Percentiles rank a stretch among this genome's conserved stretches.
Evolutionary conservation across 2,329 filamentous ascomycete genomes (phyloP).

Genomic region (Diplodia corticola): DNA sequence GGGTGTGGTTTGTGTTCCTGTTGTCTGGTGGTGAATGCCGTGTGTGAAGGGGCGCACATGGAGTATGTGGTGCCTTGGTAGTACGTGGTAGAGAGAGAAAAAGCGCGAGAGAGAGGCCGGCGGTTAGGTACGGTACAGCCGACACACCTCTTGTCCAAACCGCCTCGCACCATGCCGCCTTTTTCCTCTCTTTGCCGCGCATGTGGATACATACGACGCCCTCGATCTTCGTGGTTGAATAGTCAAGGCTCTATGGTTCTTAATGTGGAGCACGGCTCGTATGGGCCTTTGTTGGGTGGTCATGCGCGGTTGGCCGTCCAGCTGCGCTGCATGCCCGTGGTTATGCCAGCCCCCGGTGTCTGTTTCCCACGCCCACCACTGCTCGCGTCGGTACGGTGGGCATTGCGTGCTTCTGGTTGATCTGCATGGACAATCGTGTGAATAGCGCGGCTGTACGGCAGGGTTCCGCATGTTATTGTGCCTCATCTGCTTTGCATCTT

Average conservation of each 20-base stretch:
- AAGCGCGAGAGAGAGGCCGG: no score
- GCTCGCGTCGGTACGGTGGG: not conserved
- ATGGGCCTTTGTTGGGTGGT: not conserved
- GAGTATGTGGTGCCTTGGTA: not conserved
- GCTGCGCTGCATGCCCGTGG: not conserved
- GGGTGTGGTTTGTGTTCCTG: not conserved
- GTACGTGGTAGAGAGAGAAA: no score
- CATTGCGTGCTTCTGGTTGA: not conserved
- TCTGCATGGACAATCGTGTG: not conserved
- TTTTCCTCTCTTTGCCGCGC: not conserved
- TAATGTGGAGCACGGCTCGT: not conserved
- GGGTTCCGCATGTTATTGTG: not conserved
- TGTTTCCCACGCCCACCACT: not conserved
- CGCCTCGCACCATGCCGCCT: not conserved
- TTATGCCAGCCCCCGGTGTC: not conserved
- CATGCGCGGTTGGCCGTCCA: not conserved
- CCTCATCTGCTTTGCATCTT: not conserved
- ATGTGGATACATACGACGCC: not conserved
- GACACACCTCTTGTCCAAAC: not conserved
- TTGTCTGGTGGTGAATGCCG: not conserved
- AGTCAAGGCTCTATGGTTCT: not conserved
- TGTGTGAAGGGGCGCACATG: not conserved
- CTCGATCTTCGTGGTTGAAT: not conserved
- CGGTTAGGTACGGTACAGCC: not conserved
- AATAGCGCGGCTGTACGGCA: no score